Percentiles rank a stretch among this genome's conserved stretches.
These are phyloP conservation scores for Omphalea diandra DNA, from an alignment of 441 rosid genomes.

Conservation along the genomic window DNA sequence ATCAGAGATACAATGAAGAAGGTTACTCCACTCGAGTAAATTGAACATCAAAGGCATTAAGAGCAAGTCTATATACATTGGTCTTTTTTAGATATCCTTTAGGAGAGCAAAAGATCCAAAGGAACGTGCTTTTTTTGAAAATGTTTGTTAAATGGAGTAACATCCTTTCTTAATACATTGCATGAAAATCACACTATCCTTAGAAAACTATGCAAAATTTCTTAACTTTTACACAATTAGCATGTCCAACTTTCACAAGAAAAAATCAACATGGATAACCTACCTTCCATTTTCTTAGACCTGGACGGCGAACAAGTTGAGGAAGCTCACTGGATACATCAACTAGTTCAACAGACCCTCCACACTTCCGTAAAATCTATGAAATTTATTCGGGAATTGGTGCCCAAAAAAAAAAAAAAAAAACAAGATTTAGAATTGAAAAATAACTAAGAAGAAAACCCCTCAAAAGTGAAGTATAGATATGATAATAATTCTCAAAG, in stretches of 20 bases:
- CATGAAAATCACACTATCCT: background rate
- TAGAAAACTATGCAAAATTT: background rate
- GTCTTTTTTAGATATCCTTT: background rate
- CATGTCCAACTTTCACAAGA: conserved; percentile 8
- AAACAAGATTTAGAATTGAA: conserved; percentile 1
- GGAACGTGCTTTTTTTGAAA: background rate
- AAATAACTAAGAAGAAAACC: background rate
- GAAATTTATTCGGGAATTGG: conserved; percentile 19
- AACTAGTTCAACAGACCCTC: conserved; percentile 77
- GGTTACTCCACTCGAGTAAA: background rate
- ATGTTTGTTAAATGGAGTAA: background rate
- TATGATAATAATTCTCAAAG: background rate
- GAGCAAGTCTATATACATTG: background rate
- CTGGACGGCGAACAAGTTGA: conserved; percentile 79
- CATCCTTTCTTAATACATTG: background rate
- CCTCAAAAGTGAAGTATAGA: background rate
- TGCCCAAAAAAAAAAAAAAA: background rate
- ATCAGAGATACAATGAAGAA: background rate
- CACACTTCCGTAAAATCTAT: conserved; percentile 76
- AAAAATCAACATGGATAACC: conserved; percentile 19
- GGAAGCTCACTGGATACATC: conserved; percentile 83
- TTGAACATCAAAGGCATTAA: conserved; percentile 4
- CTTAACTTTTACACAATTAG: background rate
- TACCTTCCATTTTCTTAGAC: conserved; percentile 93
- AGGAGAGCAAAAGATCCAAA: background rate